A percentile compares a stretch with the other conserved stretches of the same genome.
These are phyloP conservation scores for Fonsecaea monophora DNA, from an alignment of 2,329 filamentous ascomycete genomes.

Conservation along the genomic window DNA sequence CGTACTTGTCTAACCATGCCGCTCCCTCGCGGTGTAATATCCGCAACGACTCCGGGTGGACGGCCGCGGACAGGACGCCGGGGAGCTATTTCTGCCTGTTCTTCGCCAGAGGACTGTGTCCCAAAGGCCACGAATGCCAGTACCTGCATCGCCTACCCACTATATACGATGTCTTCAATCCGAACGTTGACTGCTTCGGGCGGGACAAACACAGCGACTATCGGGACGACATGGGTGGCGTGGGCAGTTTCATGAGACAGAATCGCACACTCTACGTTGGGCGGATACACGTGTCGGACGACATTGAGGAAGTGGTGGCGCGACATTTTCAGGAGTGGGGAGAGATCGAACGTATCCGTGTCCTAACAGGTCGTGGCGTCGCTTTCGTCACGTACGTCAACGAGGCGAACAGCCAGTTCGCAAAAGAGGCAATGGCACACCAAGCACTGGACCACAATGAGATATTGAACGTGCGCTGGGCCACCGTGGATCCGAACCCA, in stretches of 20 bases:
- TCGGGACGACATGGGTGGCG: constrained; percentile 96
- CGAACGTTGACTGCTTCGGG: constrained; percentile 93
- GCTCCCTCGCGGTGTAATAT: constrained; percentile 89
- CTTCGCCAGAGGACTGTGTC: constrained; percentile 81
- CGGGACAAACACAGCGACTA: constrained; percentile 93
- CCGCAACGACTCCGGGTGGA: constrained; percentile 78
- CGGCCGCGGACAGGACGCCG: constrained; percentile 74
- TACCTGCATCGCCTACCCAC: constrained; percentile 89
- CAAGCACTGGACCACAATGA: constrained; percentile 91
- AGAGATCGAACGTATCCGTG: constrained; percentile 83
- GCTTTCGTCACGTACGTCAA: constrained; percentile 95
- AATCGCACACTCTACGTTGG: constrained; percentile 95
- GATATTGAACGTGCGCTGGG: constrained; percentile 95
- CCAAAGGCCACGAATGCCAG: constrained; percentile 89
- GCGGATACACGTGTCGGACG: constrained; percentile 91
- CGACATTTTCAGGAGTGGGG: constrained; percentile 98
- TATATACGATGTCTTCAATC: constrained; percentile 87
- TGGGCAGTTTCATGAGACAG: constrained; percentile 90
- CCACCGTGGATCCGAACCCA: constrained; percentile 94
- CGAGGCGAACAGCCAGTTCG: constrained; percentile 87
- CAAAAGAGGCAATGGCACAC: constrained; percentile 94
- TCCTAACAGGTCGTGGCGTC: constrained; percentile 86
- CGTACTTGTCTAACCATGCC: constrained; percentile 80
- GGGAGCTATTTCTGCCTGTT: constrained; percentile 93
- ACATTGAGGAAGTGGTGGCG: constrained; percentile 94